These are phyloP conservation scores for Thecaphora thlaspeos DNA, from an alignment of 1,284 basidiomycete species.

Conservation along the genomic window DNA sequence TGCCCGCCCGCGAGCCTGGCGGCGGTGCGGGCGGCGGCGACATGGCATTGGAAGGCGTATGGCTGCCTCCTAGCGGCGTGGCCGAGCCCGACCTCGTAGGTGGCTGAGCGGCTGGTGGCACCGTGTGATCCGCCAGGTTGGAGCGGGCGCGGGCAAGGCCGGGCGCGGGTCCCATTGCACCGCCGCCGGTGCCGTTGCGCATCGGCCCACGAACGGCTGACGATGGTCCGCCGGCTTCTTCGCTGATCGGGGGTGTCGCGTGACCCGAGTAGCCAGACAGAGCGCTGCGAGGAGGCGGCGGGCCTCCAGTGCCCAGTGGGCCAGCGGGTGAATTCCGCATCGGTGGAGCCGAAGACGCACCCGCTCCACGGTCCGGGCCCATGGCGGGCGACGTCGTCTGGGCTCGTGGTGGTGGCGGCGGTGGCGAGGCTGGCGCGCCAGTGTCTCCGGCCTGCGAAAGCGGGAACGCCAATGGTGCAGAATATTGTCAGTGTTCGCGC, in stretches of 20 bases:
- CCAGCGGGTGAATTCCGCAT: conserved; percentile 18
- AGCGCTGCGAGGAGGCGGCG: not conserved
- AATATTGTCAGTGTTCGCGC: too few species aligned
- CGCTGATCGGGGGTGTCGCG: conserved; percentile 35
- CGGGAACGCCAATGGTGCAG: too few species aligned
- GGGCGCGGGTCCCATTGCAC: too few species aligned
- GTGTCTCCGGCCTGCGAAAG: conserved; percentile 42
- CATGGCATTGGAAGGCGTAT: conserved; percentile 15
- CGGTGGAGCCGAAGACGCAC: conserved; percentile 20
- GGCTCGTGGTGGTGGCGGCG: conserved; percentile 42
- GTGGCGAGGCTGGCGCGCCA: conserved; percentile 28
- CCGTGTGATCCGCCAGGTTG: conserved; percentile 44
- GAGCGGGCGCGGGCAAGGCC: conserved; percentile 30
- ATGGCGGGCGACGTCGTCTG: conserved; percentile 48
- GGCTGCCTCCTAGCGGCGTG: conserved; percentile 4
- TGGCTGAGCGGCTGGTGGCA: conserved; percentile 45
- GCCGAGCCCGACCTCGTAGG: conserved; percentile 13
- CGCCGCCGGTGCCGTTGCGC: too few species aligned
- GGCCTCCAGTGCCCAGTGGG: conserved; percentile 1
- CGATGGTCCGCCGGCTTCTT: conserved; percentile 1
- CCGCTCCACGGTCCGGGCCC: conserved; percentile 22
- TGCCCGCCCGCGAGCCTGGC: conserved; percentile 21
- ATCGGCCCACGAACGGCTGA: too few species aligned
- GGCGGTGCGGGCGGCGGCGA: conserved; percentile 31
- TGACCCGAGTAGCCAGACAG: conserved; percentile 14